Evolutionary conservation across 1,139 yeast genomes (phyloP), one percentile per base, ranked within the genome.

Genomic region (Protomyces pachydermus): DNA sequence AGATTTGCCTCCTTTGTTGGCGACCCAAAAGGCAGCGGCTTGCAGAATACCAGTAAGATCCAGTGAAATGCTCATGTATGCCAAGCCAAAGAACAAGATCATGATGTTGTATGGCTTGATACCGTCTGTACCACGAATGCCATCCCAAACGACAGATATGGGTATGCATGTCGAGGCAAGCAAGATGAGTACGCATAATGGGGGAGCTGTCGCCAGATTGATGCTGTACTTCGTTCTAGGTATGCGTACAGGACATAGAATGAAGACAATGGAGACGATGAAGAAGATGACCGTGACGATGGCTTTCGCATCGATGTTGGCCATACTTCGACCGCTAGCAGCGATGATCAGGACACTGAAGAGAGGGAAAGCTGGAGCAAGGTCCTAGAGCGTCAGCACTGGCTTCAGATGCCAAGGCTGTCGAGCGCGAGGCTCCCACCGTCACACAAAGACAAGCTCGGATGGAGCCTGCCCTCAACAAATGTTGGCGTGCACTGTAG

Each of bases 1-100:
- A 4, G 60, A 55, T 10, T 45, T 32, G 3, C 65, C 65, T 20
- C 65, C 65, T 35, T 57, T 56, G 42, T 62, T 57, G 45, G 61
- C 52, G 35, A 62, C 56, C 61, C 62, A 62, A 23, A 62, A 57
- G 9, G 65, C 65, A 9, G 65, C 62, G 18, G 63, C 63, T 56
- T 62, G 65, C 51, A 62, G 45, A 32, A 57, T 39, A 8, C 65
- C 65, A 6, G 65, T 39, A 46, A 62, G 50, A 54, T 62, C 65
- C 34, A 62, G 54, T n/a, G 65, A 56, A 32, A 57, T 62, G 54
- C 65, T 51, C 65, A 62, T 52, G 63, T 62, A 62, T 8, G 65
- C 65, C 46, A 62, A 54, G 10, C 61, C 58, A 18, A 62, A 57
- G 65, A 62, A 62, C 23, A 62, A 51, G 3, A 62, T 45, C 55